A percentile compares a stretch with the other conserved stretches of the same genome.
These are phyloP conservation scores for Conoideocrella luteorostrata DNA, from an alignment of 2,329 filamentous ascomycete species.

Conservation along the genomic window DNA sequence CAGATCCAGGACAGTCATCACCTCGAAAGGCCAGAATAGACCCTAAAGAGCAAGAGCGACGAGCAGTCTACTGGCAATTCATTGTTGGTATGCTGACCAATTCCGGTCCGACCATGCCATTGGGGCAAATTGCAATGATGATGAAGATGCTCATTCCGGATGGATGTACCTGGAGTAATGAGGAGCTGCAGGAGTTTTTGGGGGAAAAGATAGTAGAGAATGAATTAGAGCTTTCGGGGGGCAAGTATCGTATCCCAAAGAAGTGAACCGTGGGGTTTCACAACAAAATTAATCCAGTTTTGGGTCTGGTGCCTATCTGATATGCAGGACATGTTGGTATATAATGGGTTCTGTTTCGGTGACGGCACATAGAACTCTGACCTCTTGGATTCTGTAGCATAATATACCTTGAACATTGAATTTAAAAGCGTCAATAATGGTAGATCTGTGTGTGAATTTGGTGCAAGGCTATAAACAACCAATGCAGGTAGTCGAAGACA, in stretches of 20 bases:
- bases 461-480: too few relatives aligned
- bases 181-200: conserved; percentile 79
- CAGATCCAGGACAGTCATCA: conserved; percentile 24
- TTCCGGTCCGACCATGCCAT: conserved; percentile 70
- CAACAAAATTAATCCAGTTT: too few relatives aligned
- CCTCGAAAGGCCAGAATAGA: conserved; percentile 51
- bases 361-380: too few relatives aligned
- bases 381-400: too few relatives aligned
- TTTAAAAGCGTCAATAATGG: too few relatives aligned
- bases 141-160: conserved; percentile 85
- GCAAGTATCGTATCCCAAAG: conserved; percentile 62
- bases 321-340: too few relatives aligned
- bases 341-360: too few relatives aligned
- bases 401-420: too few relatives aligned
- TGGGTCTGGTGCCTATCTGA: too few relatives aligned
- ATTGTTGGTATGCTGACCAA: conserved; percentile 95
- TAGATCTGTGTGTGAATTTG: too few relatives aligned
- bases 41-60: conserved; percentile 55
- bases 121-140: conserved; percentile 84
- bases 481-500: too few relatives aligned
- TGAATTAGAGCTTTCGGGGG: conserved; percentile 61
- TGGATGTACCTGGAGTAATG: conserved; percentile 82
- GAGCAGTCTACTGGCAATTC: conserved; percentile 78
- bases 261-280: too few relatives aligned
- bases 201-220: conserved; percentile 68